These are phyloP conservation scores for Allium sativum DNA, from an alignment of 106 monocot species.

Conservation along the genomic window DNA sequence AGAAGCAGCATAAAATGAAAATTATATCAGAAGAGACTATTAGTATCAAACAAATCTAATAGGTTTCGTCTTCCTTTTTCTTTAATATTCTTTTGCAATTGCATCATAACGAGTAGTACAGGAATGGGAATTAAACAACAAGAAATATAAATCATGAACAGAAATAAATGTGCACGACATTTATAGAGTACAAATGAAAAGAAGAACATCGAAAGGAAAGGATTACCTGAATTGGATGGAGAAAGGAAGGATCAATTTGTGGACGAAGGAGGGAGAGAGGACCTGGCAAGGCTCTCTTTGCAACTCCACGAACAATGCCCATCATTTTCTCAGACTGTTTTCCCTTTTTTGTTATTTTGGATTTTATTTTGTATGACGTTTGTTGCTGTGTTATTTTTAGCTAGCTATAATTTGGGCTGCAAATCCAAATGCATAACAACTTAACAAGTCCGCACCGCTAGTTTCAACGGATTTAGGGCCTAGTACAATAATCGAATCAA, in stretches of 20 bases:
- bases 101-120: background rate
- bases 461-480: too few species aligned
- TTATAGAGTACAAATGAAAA: background rate
- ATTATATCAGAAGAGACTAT: background rate
- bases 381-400: too few species aligned
- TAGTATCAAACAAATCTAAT: background rate
- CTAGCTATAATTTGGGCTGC: too few species aligned
- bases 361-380: too few species aligned
- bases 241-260: background rate
- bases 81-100: too few species aligned
- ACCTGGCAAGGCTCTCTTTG: background rate
- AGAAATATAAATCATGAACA: background rate
- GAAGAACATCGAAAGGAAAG: background rate
- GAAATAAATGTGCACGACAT: background rate
- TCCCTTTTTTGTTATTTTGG: too few species aligned
- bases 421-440: too few species aligned
- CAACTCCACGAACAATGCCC: conserved; percentile 1
- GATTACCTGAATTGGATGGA: background rate
- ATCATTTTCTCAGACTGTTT: background rate
- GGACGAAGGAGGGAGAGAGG: conserved; percentile 1
- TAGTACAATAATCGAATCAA: too few species aligned
- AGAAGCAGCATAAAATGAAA: too few species aligned
- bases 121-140: background rate
- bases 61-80: background rate
- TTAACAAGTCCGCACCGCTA: too few species aligned